Evolutionary conservation across 306 rosid genomes (phyloP).

Genomic region (Trifolium fragiferum): DNA sequence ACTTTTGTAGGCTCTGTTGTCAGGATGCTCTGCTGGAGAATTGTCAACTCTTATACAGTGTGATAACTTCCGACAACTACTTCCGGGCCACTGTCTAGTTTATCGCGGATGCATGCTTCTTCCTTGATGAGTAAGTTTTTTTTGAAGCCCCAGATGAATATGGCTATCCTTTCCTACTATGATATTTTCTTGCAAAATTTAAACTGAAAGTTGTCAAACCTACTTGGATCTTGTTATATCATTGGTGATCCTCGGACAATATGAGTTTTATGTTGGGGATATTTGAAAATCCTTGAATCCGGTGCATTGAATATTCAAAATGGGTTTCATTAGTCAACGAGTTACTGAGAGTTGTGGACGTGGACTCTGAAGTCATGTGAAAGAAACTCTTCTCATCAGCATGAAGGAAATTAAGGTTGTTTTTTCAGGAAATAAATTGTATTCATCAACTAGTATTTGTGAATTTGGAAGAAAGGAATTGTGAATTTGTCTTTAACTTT

Average conservation of each 20-base stretch:
- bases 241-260: slow-evolving; percentile 10
- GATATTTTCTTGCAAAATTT: slow-evolving; percentile 11
- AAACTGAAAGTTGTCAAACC: slow-evolving; percentile 13
- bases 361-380: too few relatives aligned
- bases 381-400: too few relatives aligned
- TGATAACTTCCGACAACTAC: slow-evolving; percentile 64
- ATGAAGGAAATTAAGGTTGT: too few relatives aligned
- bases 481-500: too few relatives aligned
- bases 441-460: too few relatives aligned
- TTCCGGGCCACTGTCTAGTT: slow-evolving; percentile 78
- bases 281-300: slow-evolving; percentile 25
- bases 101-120: slow-evolving; percentile 94
- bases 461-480: too few relatives aligned
- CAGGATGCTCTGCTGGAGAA: slow-evolving; percentile 99
- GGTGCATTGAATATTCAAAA: neutral
- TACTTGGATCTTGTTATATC: neutral
- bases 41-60: slow-evolving; percentile 95
- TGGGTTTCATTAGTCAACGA: neutral
- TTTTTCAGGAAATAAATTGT: too few relatives aligned
- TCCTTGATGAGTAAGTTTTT: slow-evolving; percentile 90
- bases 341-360: too few relatives aligned
- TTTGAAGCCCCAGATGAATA: slow-evolving; percentile 66
- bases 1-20: slow-evolving; percentile 80
- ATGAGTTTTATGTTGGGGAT: slow-evolving; percentile 27
- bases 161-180: slow-evolving; percentile 47